Percentiles rank a stretch among this genome's conserved stretches.
These are phyloP conservation scores for Mycena haematopus DNA, from an alignment of 768 basidiomycete species.

Conservation along the genomic window DNA sequence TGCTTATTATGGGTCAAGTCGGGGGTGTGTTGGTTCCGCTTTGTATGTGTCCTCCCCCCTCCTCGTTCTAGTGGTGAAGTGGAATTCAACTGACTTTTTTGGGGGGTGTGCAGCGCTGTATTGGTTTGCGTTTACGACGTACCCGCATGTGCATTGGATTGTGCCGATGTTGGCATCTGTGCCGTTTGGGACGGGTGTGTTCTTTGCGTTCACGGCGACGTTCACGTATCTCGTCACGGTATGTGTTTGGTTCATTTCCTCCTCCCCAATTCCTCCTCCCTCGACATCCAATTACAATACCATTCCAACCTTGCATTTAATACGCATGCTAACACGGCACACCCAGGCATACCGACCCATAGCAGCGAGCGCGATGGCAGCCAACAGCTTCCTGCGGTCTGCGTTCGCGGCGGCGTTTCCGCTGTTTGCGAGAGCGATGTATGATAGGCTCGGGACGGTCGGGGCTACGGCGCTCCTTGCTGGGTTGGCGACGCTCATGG, in stretches of 20 bases:
- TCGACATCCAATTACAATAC: not conserved
- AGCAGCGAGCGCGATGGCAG: slow-evolving; percentile 70
- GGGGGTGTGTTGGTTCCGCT: slow-evolving; percentile 73
- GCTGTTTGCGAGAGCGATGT: slow-evolving; percentile 70
- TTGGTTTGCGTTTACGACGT: slow-evolving; percentile 66
- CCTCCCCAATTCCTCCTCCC: no score
- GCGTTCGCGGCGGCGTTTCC: slow-evolving; percentile 70
- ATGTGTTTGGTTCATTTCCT: not conserved
- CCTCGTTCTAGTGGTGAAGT: no score
- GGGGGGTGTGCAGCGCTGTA: slow-evolving; percentile 59
- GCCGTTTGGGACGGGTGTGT: slow-evolving; percentile 69
- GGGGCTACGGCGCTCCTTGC: slow-evolving; percentile 78
- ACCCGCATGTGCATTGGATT: slow-evolving; percentile 63
- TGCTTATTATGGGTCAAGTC: slow-evolving; percentile 68
- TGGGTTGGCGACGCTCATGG: slow-evolving; percentile 65
- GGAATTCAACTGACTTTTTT: slow-evolving; percentile 38
- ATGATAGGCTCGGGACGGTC: slow-evolving; percentile 69
- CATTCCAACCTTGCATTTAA: not conserved
- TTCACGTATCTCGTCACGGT: slow-evolving; percentile 74
- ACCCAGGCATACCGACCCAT: slow-evolving; percentile 61
- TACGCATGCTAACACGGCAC: not conserved
- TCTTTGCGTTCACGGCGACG: slow-evolving; percentile 72
- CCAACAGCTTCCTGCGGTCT: slow-evolving; percentile 68
- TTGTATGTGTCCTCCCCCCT: slow-evolving; percentile 47
- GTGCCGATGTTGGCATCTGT: slow-evolving; percentile 67